These are phyloP conservation scores for Diplogelasinospora grovesii DNA, from an alignment of 495 filamentous ascomycete genomes.

Conservation along the genomic window DNA sequence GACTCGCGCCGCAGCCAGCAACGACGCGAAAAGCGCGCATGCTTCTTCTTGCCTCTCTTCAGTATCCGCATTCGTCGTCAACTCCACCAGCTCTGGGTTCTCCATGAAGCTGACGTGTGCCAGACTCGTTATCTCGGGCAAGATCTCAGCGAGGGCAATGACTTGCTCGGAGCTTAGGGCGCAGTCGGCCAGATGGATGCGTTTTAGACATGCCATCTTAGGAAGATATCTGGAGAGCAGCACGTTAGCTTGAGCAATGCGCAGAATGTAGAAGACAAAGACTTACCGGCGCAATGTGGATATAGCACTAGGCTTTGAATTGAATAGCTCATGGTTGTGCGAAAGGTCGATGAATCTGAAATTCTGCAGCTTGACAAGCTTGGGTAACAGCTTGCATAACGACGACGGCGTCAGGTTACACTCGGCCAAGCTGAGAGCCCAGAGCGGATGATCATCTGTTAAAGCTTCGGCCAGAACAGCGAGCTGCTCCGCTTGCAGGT, in stretches of 20 bases:
- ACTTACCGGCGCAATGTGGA: slow-evolving; percentile 61
- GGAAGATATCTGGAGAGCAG: slow-evolving; percentile 57
- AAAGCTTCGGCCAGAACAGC: slow-evolving; percentile 58
- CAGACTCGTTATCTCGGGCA: slow-evolving; percentile 76
- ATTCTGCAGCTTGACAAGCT: slow-evolving; percentile 59
- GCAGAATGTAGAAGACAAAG: background rate
- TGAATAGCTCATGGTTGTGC: slow-evolving; percentile 79
- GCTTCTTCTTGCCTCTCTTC: slow-evolving; percentile 83
- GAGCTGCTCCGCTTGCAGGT: slow-evolving; percentile 62
- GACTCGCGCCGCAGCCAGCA: slow-evolving; percentile 82
- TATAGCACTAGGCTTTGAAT: slow-evolving; percentile 65
- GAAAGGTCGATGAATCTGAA: slow-evolving; percentile 88
- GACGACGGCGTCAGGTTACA: slow-evolving; percentile 70
- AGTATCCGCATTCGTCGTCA: slow-evolving; percentile 57
- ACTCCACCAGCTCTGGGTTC: slow-evolving; percentile 61
- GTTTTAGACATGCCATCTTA: slow-evolving; percentile 70
- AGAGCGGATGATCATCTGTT: slow-evolving; percentile 56
- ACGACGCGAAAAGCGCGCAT: slow-evolving; percentile 84
- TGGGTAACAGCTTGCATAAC: slow-evolving; percentile 69
- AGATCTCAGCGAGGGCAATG: slow-evolving; percentile 80
- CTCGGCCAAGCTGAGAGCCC: slow-evolving; percentile 79
- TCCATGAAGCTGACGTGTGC: slow-evolving; percentile 86
- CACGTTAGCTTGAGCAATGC: too few relatives aligned
- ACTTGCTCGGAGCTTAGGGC: slow-evolving; percentile 76
- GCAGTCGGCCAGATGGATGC: slow-evolving; percentile 86